These are phyloP conservation scores for Oryza glaberrima DNA, from an alignment of 176 grass and related monocot species.

Conservation along the genomic window DNA sequence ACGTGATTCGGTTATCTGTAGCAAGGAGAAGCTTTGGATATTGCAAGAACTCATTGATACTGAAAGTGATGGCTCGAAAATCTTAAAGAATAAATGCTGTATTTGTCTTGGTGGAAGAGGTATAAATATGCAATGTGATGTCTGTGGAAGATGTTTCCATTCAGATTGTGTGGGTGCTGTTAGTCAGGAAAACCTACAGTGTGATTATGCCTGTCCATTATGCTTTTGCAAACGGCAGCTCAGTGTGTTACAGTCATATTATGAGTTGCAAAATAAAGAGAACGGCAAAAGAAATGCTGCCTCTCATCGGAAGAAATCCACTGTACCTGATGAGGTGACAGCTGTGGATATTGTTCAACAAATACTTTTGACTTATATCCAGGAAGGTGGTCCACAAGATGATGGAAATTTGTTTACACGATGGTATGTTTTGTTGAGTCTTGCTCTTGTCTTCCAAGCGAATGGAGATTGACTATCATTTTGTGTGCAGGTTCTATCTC, in stretches of 20 bases:
- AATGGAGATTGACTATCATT: constrained; percentile 28
- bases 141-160: constrained; percentile 91
- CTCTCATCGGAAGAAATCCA: constrained; percentile 53
- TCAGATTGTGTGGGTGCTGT: constrained; percentile 83
- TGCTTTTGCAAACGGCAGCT: constrained; percentile 92
- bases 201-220: constrained; percentile 73
- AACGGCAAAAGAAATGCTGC: constrained; percentile 58
- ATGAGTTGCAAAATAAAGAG: constrained; percentile 73
- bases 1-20: constrained; percentile 75
- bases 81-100: constrained; percentile 76
- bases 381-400: constrained; percentile 80
- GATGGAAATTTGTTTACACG: constrained; percentile 88
- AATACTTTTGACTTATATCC: constrained; percentile 87
- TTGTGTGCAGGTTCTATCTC: constrained; percentile 84
- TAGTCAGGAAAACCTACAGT: constrained; percentile 70
- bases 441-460: constrained; percentile 34
- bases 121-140: constrained; percentile 74
- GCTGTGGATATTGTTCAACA: constrained; percentile 75
- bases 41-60: constrained; percentile 69
- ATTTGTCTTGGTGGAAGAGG: constrained; percentile 78
- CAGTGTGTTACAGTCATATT: constrained; percentile 69
- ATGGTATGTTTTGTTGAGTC: constrained; percentile 65
- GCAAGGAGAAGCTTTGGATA: constrained; percentile 85
- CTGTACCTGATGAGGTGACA: constrained; percentile 51
- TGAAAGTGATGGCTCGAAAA: constrained; percentile 39